Base-by-base conservation (phyloP, 1,284 basidiomycete species). In the Golubevia sp. region DNA sequence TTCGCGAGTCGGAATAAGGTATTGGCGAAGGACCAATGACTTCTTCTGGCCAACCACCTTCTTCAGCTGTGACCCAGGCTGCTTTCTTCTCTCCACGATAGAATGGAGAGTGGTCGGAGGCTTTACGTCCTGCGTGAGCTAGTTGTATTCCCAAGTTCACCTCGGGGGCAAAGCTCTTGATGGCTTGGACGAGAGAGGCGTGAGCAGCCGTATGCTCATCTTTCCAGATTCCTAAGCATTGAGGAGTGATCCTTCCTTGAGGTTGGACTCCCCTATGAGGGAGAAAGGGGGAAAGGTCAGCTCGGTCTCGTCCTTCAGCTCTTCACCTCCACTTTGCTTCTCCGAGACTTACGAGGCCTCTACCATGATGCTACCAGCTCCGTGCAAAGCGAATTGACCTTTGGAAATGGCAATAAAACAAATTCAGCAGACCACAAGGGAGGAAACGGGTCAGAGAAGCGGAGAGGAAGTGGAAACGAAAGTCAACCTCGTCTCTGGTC, bases 51-150 rank as follows among this genome's bases (percentile, higher is more conserved):
- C 92, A 94, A 1, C 92, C 92, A 24, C 87, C 87, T 49, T 81
- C 73, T 24, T 64, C 64, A 1, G 53, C 57, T 5, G 71, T 69
- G 3, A 68, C 67, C 55, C 63, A 76, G 8, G 67, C 59, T 18
- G 54, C 54, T n/a, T 68, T 18, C 11, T 34, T 11, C 8, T 57
- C 21, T 86, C 86, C 30, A 86, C 86, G 64, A 86, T 77, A 25
- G 68, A 65, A 63, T 65, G 86, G n/a, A 84, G 81, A 58, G 73
- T 71, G 66, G 71, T 67, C 63, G 25, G 88, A 89, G 0, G 90
- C 90, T 81, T 92, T 92, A 44, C 91, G 86, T 0, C 91, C 91
- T 0, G 91, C 91, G 79, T 93, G 92, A 0, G 88, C 89, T 15
- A 95, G 87, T 82, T 95, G 93, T 56, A 95, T 88, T 6, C 89